These are phyloP conservation scores for Iberis pinnata DNA, from an alignment of 345 rosid species.

Conservation along the genomic window DNA sequence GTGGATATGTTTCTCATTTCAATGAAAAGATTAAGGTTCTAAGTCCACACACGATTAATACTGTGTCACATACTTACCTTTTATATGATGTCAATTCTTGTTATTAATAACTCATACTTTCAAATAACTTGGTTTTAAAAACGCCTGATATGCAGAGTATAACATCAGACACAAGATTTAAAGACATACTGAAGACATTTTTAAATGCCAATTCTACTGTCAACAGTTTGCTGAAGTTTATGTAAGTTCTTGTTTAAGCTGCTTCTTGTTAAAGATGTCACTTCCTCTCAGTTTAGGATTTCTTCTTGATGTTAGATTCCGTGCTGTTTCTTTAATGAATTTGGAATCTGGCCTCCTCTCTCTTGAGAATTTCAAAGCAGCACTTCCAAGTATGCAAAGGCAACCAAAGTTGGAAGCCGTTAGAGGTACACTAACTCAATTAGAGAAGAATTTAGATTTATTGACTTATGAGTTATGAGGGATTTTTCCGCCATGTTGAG, in stretches of 20 bases:
- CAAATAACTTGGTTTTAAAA: neutral
- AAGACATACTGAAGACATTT: constrained; percentile 45
- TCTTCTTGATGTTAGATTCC: constrained; percentile 49
- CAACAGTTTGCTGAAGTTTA: constrained; percentile 55
- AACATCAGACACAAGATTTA: constrained; percentile 59
- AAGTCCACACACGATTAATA: constrained; percentile 24
- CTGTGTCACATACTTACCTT: neutral
- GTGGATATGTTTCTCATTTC: constrained; percentile 53
- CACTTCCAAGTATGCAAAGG: constrained; percentile 56
- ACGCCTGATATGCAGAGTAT: constrained; percentile 37
- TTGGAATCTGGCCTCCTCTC: constrained; percentile 57
- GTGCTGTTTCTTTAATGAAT: constrained; percentile 59
- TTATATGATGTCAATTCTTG: constrained; percentile 2
- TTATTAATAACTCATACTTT: constrained; percentile 9
- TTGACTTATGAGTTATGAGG: constrained; percentile 6
- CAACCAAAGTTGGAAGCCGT: constrained; percentile 74
- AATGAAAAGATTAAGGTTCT: constrained; percentile 68
- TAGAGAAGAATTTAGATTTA: neutral
- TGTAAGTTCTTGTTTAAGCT: constrained; percentile 47
- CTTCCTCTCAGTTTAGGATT: constrained; percentile 17
- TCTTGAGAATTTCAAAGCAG: constrained; percentile 68
- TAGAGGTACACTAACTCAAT: constrained; percentile 40
- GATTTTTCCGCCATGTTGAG: neutral
- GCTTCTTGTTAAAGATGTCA: constrained; percentile 11
- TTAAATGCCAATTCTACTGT: constrained; percentile 44